Evolutionary conservation across 2,329 filamentous ascomycete genomes (phyloP).

Genomic region (Curvularia eragrostidis): DNA sequence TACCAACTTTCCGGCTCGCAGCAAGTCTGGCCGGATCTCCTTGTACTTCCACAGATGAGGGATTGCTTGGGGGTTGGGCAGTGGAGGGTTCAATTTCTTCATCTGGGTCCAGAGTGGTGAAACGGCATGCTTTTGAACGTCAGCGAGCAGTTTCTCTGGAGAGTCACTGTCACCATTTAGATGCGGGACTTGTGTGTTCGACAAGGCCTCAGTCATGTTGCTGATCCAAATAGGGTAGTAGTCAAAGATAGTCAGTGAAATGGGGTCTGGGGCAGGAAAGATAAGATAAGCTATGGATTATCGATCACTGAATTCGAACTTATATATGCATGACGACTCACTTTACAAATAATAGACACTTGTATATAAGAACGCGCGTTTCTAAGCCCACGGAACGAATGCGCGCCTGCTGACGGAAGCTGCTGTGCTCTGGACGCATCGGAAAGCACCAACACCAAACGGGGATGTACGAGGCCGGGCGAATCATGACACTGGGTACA

Average conservation of each 20-base stretch:
- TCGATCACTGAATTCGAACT: background rate
- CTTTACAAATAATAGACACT: background rate
- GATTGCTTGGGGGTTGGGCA: slow-evolving; percentile 15
- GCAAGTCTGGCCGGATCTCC: slow-evolving; percentile 36
- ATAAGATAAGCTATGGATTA: background rate
- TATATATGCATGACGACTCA: background rate
- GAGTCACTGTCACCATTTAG: background rate
- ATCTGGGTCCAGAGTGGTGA: slow-evolving; percentile 18
- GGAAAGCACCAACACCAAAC: background rate
- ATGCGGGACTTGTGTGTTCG: background rate
- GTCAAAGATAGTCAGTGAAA: background rate
- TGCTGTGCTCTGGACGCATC: background rate
- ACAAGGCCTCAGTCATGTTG: background rate
- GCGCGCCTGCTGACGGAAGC: background rate
- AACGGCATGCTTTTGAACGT: slow-evolving; percentile 3
- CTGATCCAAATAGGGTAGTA: background rate
- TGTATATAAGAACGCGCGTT: background rate
- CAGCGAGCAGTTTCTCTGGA: background rate
- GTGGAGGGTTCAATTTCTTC: slow-evolving; percentile 17
- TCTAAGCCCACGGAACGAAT: background rate
- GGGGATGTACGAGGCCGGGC: background rate
- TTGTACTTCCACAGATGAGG: slow-evolving; percentile 14
- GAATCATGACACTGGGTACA: background rate
- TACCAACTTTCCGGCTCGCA: slow-evolving; percentile 48
- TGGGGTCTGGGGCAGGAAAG: background rate